A percentile compares a stretch with the other conserved stretches of the same genome.
These are phyloP conservation scores for Chaetomium tenue DNA, from an alignment of 495 filamentous ascomycete species.

Conservation along the genomic window DNA sequence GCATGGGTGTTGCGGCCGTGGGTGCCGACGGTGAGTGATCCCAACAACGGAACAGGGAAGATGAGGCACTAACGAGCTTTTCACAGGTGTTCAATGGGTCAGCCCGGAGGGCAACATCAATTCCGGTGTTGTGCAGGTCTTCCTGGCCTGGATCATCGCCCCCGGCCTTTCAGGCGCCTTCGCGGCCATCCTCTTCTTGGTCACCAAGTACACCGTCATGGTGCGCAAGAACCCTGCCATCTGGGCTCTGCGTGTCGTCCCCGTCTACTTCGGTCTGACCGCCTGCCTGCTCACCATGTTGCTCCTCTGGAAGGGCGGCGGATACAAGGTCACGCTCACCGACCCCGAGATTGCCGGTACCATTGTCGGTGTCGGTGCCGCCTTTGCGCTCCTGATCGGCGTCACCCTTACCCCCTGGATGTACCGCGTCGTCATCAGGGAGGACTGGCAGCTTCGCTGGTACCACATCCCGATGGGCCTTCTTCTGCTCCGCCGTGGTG, in stretches of 20 bases:
- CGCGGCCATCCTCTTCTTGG: conserved; percentile 60
- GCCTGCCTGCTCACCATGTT: conserved; percentile 62
- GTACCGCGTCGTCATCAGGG: conserved; percentile 54
- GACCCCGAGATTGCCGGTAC: conserved; percentile 50
- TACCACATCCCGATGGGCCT: conserved; percentile 60
- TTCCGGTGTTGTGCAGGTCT: conserved; percentile 47
- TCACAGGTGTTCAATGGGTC: conserved; percentile 50
- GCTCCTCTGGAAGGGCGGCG: conserved; percentile 57
- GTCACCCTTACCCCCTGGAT: conserved; percentile 64
- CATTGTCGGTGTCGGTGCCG: conserved; percentile 58
- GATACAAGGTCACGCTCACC: conserved; percentile 45
- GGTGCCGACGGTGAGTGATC: conserved; percentile 39
- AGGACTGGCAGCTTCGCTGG: conserved; percentile 57
- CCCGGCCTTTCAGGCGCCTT: conserved; percentile 56
- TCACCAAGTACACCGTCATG: conserved; percentile 63
- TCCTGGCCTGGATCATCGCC: conserved; percentile 59
- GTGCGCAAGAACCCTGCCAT: conserved; percentile 57
- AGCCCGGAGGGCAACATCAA: conserved; percentile 52
- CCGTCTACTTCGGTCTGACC: conserved; percentile 62
- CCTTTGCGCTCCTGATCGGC: conserved; percentile 50
- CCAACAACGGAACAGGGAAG: too few relatives aligned
- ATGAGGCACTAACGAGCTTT: too few relatives aligned
- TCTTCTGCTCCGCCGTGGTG: conserved; percentile 50
- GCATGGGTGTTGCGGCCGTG: conserved; percentile 60
- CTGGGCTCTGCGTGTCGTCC: conserved; percentile 55